These are phyloP conservation scores for Corylus heterophylla DNA, from an alignment of 306 rosid species.

Conservation along the genomic window DNA sequence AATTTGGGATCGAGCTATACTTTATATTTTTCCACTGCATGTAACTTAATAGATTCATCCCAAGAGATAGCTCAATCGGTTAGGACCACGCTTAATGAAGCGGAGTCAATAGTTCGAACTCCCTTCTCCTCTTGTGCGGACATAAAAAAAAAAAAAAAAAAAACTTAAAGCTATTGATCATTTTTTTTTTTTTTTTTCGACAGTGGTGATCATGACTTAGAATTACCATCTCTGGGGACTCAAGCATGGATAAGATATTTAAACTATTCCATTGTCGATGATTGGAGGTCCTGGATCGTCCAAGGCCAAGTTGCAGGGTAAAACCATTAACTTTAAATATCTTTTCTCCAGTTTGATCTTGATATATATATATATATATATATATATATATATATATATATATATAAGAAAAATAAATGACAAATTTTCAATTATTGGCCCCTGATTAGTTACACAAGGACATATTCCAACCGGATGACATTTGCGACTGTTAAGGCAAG, in stretches of 20 bases:
- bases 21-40: too few species aligned
- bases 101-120: too few species aligned
- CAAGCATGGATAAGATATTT: constrained; percentile 71
- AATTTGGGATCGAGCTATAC: too few species aligned
- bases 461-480: constrained; percentile 62
- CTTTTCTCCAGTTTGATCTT: background rate
- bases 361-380: background rate
- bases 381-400: background rate
- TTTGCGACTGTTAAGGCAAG: constrained; percentile 78
- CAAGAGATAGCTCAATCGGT: too few species aligned
- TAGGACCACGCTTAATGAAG: too few species aligned
- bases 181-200: background rate
- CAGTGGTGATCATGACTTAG: constrained; percentile 69
- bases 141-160: too few species aligned
- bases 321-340: background rate
- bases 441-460: constrained; percentile 54
- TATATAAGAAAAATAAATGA: background rate
- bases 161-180: too few species aligned
- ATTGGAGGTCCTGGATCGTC: constrained; percentile 68
- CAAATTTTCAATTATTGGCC: background rate
- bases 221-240: constrained; percentile 41
- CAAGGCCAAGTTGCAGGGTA: constrained; percentile 70
- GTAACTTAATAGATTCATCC: too few species aligned
- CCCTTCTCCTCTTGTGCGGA: too few species aligned
- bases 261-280: constrained; percentile 61